Evolutionary conservation across 2,329 filamentous ascomycete genomes (phyloP), one percentile per base, ranked within the genome.

Genomic region (Fusarium tuaranense): DNA sequence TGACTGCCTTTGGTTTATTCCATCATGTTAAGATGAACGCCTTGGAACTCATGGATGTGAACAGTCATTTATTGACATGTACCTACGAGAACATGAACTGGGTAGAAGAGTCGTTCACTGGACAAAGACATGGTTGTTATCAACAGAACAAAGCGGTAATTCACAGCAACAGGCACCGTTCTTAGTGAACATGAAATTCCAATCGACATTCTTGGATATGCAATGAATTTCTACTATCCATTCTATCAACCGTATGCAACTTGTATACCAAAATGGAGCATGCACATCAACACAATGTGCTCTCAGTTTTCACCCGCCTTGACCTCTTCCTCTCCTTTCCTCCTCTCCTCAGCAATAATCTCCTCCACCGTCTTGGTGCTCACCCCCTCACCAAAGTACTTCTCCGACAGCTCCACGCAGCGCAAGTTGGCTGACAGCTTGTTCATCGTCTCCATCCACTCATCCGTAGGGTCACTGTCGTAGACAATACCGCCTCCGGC

Each of bases 401-500:
- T 73, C 55, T 79, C 78, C 4, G 78, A 73, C 27, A 79, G 39
- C 67, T 79, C 78, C 22, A 80, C 74, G 32, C 78, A 80, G 13
- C 78, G 77, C n/a, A 79, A 69, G 64, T 80, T 80, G 36, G 78
- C 78, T 1, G 93, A 92, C 58, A 98, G 87, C 88, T 99, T 99
- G 87, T 99, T 98, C 86, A 97, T 92, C 63, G 91, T 94, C 74
- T 97, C 98, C 89, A 98, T 95, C 84, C 96, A 90, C 88, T 95
- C 98, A 84, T 98, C 97, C 74, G 98, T 93, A 77, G 88, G 93
- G 81, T 97, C 95, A 46, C 94, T 97, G 83, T 98, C 97, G 80
- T 96, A 98, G 51, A 98, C 95, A 79, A 98, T 98, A 34, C 95
- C 95, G 39, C 95, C 95, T 87, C 89, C 90, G n/a, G 91, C 90